Evolutionary conservation across 495 filamentous ascomycete species (phyloP), one percentile per base, ranked within the genome.

Genomic region (Talaromyces proteolyticus): DNA sequence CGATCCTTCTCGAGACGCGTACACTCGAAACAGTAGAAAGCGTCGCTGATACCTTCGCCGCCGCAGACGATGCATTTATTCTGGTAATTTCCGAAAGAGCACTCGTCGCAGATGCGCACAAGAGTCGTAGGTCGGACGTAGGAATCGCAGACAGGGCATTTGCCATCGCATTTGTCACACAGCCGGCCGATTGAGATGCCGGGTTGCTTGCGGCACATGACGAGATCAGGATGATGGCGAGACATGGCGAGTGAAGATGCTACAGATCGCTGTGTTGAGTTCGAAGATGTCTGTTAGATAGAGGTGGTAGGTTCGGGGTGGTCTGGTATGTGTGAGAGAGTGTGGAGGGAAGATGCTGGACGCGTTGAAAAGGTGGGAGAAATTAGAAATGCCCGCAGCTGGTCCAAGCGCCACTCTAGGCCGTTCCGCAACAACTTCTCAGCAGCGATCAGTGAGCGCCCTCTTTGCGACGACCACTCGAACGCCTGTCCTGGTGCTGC

Each of bases 11-110:
- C 93, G 2, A 99, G 69, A 12, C 93, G 84, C 44, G 93, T 99
- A 66, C 93, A 99, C 65, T 99, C 94, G 63, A 96, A 97, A 77
- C 93, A 99, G 74, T 99, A 99, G 70, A 99, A 97, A n/a, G 93
- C 93, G 64, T 99, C 93, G 34, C 87, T 92, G 66, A 99, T 99
- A 14, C 93, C 93, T 74, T 99, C 93, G 55, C 93, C 93, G 69
- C 93, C 93, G 67, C 93, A 99, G 20, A 99, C 93, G 21, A 97
- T 89, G 63, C 93, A 99, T 65, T 99, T 99, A 70, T 99, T 99
- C 75, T 97, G 93, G 73, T 97, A 99, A 74, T 99, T 99, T 59
- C 93, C 93, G 67, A 99, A 99, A 61, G 86, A 87, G 76, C 93
- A 99, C 71, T 99, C 93, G 71, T 99, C 93, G 76, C 93, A 99